These are phyloP conservation scores for Elsinoe arachidis DNA, from an alignment of 2,329 filamentous ascomycete species.

Conservation along the genomic window DNA sequence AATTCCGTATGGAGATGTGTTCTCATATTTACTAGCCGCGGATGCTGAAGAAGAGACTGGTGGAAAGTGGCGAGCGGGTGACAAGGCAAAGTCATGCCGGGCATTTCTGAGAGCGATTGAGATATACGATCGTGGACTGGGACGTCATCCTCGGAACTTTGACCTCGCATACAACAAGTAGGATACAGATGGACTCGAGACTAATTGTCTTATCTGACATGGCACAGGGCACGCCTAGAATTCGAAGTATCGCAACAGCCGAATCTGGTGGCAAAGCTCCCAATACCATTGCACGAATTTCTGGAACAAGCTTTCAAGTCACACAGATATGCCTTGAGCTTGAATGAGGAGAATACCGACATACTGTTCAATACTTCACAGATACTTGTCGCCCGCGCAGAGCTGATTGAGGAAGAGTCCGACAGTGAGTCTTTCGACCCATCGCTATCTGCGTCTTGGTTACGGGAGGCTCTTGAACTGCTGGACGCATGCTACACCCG, in stretches of 20 bases:
- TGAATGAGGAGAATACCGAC: constrained; percentile 57
- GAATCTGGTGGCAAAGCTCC: constrained; percentile 51
- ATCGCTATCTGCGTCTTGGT: constrained; percentile 41
- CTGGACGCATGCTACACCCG: constrained; percentile 43
- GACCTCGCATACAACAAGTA: constrained; percentile 70
- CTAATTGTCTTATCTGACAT: background rate
- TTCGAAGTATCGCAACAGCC: constrained; percentile 62
- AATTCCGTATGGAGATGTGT: background rate
- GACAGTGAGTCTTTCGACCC: constrained; percentile 35
- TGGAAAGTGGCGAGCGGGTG: constrained; percentile 66
- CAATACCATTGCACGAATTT: constrained; percentile 44
- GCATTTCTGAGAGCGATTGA: constrained; percentile 58
- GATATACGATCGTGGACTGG: constrained; percentile 55
- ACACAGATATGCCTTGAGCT: constrained; percentile 51
- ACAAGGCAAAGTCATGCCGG: constrained; percentile 55
- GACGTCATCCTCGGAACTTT: constrained; percentile 52
- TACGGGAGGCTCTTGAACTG: constrained; percentile 54
- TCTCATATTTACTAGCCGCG: constrained; percentile 35
- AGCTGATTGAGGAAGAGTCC: constrained; percentile 48
- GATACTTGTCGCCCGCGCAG: constrained; percentile 57
- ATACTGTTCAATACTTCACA: constrained; percentile 64
- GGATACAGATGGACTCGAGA: constrained; percentile 19
- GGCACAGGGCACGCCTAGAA: constrained; percentile 54
- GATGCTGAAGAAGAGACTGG: constrained; percentile 63
- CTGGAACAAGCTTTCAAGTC: constrained; percentile 54